A percentile compares a stretch with the other conserved stretches of the same genome.
Evolutionary conservation across 768 basidiomycete species (phyloP).

Genomic region (Chalciporus sphaerocephalus): DNA sequence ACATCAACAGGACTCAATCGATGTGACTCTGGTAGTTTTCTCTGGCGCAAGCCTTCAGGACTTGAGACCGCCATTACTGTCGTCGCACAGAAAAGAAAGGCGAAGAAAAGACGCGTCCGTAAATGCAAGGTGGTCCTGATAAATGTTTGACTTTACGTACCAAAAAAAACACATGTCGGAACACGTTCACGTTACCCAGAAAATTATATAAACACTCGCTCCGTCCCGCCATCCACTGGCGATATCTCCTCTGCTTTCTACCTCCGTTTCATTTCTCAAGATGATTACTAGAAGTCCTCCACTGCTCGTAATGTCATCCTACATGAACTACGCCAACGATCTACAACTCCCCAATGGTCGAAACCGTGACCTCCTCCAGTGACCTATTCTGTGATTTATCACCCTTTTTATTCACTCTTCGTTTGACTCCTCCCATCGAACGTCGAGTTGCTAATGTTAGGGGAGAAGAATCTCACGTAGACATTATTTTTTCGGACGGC

Average conservation of each 20-base stretch:
- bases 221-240: too few relatives aligned
- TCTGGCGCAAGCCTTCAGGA: slow-evolving; percentile 23
- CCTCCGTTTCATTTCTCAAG: too few relatives aligned
- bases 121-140: background rate
- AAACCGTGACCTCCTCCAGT: background rate
- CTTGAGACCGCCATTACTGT: slow-evolving; percentile 18
- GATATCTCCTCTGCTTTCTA: too few relatives aligned
- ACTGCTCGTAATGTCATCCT: too few relatives aligned
- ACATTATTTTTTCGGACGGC: slow-evolving; percentile 54
- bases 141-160: slow-evolving; percentile 11
- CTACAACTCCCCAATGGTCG: background rate
- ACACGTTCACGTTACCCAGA: too few relatives aligned
- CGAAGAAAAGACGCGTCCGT: background rate
- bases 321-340: background rate
- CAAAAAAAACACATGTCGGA: background rate
- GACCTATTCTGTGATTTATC: background rate
- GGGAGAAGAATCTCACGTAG: slow-evolving; percentile 37
- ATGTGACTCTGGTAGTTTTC: slow-evolving; percentile 8
- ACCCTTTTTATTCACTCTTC: slow-evolving; percentile 46
- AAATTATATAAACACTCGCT: too few relatives aligned
- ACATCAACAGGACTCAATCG: background rate
- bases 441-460: slow-evolving; percentile 50
- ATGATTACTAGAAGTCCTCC: too few relatives aligned
- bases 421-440: slow-evolving; percentile 40
- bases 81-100: background rate